Evolutionary conservation across 495 filamentous ascomycete genomes (phyloP), one percentile per base, ranked within the genome.

Genomic region (Penicillium samsonianum): DNA sequence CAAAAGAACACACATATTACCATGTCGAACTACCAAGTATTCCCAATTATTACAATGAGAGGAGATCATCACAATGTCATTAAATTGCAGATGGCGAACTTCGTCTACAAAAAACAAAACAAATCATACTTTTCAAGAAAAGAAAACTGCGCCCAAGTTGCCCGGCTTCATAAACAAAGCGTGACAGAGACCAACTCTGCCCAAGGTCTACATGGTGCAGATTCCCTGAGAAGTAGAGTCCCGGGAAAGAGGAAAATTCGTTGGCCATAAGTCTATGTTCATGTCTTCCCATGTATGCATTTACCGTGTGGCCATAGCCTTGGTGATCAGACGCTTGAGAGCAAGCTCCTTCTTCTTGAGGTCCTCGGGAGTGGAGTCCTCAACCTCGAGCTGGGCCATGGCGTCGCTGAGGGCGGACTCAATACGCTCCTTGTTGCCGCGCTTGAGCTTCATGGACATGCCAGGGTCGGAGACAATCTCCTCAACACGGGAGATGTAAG

Each of bases 331-430:
- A 67, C 94, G 81, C 92, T 99, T 99, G 49, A 99, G 84, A 54
- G 92, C 94, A 53, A 99, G 81, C 84, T 99, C 94, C 88, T 97
- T 97, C 92, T 98, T 98, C 90, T 95, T 98, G 58, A 99, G 82
- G 73, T 99, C 94, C 67, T 99, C 94, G 38, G 91, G 89, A 45
- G 79, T 78, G 33, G 91, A 90, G 65, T 99, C 90, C 70, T 93
- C 90, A 67, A 93, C 79, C 80, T 93, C 90, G 50, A 93, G 81
- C 72, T 92, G 90, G 26, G 81, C 87, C 90, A 93, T 93, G 54
- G 90, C 90, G 60, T 93, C 90, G 65, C 84, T 87, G 57, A 93
- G 84, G 49, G 92, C 88, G 65, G 90, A 87, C 84, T 99, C 94
- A 61, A 99, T 97, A 89, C 96, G 97, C 75, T 98, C 94, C 84